phyloP scores from a whole-genome alignment of 345 rosid genomes.

The Acer campestre region DNA sequence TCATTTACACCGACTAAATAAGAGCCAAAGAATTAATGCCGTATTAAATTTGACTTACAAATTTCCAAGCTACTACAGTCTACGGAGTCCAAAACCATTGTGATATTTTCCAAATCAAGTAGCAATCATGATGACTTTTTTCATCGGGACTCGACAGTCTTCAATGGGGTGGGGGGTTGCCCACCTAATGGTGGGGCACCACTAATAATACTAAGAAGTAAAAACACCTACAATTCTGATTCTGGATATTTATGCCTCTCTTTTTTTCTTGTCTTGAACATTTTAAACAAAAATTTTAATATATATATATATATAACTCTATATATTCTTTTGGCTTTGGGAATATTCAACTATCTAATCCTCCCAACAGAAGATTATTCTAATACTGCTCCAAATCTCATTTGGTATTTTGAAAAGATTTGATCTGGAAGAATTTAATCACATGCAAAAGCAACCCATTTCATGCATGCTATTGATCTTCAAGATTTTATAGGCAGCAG shows the following conservation, averaged over 20 bases:
- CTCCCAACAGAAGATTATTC: too few relatives aligned
- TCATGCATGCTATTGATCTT: neutral
- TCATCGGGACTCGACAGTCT: neutral
- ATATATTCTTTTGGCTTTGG: neutral
- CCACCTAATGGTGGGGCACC: neutral
- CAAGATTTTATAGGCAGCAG: neutral
- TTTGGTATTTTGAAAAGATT: too few relatives aligned
- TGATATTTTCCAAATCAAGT: neutral
- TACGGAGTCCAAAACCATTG: neutral
- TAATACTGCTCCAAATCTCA: too few relatives aligned
- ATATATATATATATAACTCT: neutral
- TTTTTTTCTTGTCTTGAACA: too few relatives aligned
- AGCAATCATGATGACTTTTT: neutral
- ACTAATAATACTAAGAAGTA: too few relatives aligned
- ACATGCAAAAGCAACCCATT: neutral
- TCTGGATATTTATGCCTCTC: too few relatives aligned
- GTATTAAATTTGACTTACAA: too few relatives aligned
- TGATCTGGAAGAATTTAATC: neutral
- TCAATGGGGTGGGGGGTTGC: neutral
- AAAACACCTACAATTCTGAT: neutral
- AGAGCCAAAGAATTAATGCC: neutral
- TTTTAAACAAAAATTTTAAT: too few relatives aligned
- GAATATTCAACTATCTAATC: neutral
- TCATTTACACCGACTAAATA: too few relatives aligned
- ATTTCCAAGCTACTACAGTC: neutral